phyloP scores from a whole-genome alignment of 208 protist genomes.

The Trypanosoma melophagium region DNA sequence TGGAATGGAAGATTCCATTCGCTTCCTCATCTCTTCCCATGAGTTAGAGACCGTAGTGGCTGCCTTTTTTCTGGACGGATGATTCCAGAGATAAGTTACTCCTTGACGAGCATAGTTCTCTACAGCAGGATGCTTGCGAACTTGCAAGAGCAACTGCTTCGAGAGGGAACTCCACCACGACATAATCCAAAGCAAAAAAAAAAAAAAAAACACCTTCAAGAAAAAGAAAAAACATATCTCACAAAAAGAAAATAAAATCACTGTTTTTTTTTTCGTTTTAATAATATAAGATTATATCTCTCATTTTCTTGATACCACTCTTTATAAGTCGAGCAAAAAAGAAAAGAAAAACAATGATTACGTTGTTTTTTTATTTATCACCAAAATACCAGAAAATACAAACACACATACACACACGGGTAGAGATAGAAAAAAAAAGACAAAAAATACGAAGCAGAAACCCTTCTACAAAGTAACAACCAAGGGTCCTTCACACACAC shows the following conservation, averaged over 20 bases:
- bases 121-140: constrained; percentile 12
- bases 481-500: no score
- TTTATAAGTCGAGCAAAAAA: no score
- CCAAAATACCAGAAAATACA: no score
- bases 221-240: not conserved
- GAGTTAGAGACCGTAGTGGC: constrained; percentile 13
- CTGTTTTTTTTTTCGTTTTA: no score
- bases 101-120: constrained; percentile 11
- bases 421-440: no score
- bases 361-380: no score
- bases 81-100: constrained; percentile 10
- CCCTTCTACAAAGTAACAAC: no score
- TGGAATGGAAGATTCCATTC: constrained; percentile 1
- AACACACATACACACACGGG: no score
- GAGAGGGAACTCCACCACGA: constrained; percentile 14
- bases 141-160: constrained; percentile 10
- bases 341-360: no score
- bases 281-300: no score
- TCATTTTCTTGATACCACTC: no score
- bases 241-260: not conserved
- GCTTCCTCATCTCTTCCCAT: constrained; percentile 8
- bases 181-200: constrained; percentile 9
- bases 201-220: not conserved
- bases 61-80: constrained; percentile 15
- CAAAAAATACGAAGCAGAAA: no score